Evolutionary conservation across 257 asterid species (phyloP).

Genomic region (Phtheirospermum japonicum): DNA sequence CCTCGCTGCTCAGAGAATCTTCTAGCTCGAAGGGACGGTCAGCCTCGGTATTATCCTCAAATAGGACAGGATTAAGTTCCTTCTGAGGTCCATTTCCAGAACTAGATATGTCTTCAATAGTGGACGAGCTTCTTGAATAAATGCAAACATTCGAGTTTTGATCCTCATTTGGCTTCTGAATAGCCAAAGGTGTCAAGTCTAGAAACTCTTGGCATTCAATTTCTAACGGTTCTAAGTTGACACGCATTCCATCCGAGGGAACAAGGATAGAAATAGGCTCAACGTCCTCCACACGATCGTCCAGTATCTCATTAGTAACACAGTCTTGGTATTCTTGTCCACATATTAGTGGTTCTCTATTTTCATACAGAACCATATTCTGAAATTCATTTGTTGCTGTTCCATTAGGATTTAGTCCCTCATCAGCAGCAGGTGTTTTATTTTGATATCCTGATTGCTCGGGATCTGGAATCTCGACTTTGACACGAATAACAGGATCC

Average conservation of each 20-base stretch:
- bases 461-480: slow-evolving; percentile 47
- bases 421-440: slow-evolving; percentile 22
- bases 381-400: slow-evolving; percentile 22
- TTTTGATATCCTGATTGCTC: slow-evolving; percentile 31
- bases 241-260: slow-evolving; percentile 29
- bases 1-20: slow-evolving; percentile 29
- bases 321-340: slow-evolving; percentile 34
- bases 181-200: slow-evolving; percentile 35
- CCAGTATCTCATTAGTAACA: slow-evolving; percentile 37
- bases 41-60: slow-evolving; percentile 27
- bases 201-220: slow-evolving; percentile 26
- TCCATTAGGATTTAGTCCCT: slow-evolving; percentile 28
- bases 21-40: slow-evolving; percentile 33
- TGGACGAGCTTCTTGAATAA: slow-evolving; percentile 31
- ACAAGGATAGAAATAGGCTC: slow-evolving; percentile 30
- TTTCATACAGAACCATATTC: slow-evolving; percentile 24
- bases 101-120: slow-evolving; percentile 30
- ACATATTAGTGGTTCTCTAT: slow-evolving; percentile 23
- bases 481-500: slow-evolving; percentile 30
- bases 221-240: slow-evolving; percentile 31
- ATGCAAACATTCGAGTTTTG: neutral
- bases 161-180: slow-evolving; percentile 24
- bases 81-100: slow-evolving; percentile 34
- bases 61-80: slow-evolving; percentile 27
- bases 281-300: slow-evolving; percentile 41